phyloP scores from a whole-genome alignment of 768 basidiomycete genomes.

The Rubroboletus satanas region DNA sequence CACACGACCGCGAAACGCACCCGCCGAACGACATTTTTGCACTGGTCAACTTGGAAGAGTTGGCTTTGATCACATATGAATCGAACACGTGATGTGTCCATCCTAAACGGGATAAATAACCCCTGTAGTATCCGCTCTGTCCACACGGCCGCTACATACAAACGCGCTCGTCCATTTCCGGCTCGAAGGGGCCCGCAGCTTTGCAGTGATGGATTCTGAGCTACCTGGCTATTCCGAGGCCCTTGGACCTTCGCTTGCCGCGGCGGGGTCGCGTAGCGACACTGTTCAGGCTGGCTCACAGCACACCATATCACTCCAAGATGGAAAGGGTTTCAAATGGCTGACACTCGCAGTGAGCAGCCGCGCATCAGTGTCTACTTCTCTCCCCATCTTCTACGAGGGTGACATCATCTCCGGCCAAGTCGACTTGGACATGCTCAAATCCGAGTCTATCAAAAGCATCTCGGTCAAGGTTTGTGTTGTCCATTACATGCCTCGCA shows the following conservation, averaged over 20 bases:
- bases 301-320: conserved; percentile 42
- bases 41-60: neutral
- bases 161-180: neutral
- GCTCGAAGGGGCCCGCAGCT: neutral
- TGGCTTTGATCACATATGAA: neutral
- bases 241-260: neutral
- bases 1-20: conserved; percentile 8
- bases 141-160: too few species aligned
- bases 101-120: conserved; percentile 5
- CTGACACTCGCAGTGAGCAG: conserved; percentile 44
- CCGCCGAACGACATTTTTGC: conserved; percentile 21
- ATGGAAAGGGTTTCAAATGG: conserved; percentile 41
- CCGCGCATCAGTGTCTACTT: conserved; percentile 36
- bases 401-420: conserved; percentile 48
- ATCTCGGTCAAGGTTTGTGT: conserved; percentile 44
- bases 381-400: conserved; percentile 44
- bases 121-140: conserved; percentile 2
- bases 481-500: neutral
- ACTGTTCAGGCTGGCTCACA: conserved; percentile 18
- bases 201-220: conserved; percentile 8
- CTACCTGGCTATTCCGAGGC: conserved; percentile 19
- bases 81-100: conserved; percentile 10
- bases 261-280: neutral
- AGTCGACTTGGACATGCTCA: conserved; percentile 49
- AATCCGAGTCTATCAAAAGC: conserved; percentile 46